phyloP scores from a whole-genome alignment of 352 stramenopile species.

The Thraustotheca clavata region DNA sequence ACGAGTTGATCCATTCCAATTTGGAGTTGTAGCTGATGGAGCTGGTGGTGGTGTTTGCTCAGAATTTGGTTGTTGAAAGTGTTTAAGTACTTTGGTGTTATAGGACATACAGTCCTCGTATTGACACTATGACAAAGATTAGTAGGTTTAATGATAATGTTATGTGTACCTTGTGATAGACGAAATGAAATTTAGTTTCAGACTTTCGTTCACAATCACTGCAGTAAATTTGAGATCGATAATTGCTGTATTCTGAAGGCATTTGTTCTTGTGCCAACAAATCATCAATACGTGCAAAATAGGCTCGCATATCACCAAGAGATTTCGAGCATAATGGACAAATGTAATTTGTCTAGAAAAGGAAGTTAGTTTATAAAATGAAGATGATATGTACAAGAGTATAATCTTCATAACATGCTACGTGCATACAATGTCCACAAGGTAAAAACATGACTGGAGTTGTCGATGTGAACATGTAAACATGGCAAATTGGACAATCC shows the following conservation, averaged over 20 bases:
- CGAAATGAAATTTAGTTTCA: constrained; percentile 73
- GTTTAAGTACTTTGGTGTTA: constrained; percentile 76
- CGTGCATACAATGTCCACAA: constrained; percentile 95
- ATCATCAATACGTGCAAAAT: constrained; percentile 83
- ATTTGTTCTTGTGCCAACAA: constrained; percentile 72
- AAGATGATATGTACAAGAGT: constrained; percentile 43
- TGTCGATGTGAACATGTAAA: constrained; percentile 94
- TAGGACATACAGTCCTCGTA: constrained; percentile 70
- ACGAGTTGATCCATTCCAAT: not conserved
- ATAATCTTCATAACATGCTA: constrained; percentile 93
- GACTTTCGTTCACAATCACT: constrained; percentile 82
- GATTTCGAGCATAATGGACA: constrained; percentile 94
- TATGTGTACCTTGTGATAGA: constrained; percentile 74
- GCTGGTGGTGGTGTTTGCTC: not conserved
- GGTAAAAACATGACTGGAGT: constrained; percentile 91
- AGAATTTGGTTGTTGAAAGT: constrained; percentile 34
- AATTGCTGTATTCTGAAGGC: constrained; percentile 63
- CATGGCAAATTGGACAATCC: constrained; percentile 93
- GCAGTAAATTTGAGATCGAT: constrained; percentile 72
- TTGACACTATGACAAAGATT: constrained; percentile 38
- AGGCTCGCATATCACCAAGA: constrained; percentile 90
- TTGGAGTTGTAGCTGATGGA: not conserved
- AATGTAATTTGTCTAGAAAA: constrained; percentile 84
- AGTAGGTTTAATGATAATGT: not conserved
- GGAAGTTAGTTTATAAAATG: too few species aligned